A percentile compares a stretch with the other conserved stretches of the same genome.
phyloP scores from a whole-genome alignment of 208 protist genomes.

The Acanthamoeba culbertsoni region DNA sequence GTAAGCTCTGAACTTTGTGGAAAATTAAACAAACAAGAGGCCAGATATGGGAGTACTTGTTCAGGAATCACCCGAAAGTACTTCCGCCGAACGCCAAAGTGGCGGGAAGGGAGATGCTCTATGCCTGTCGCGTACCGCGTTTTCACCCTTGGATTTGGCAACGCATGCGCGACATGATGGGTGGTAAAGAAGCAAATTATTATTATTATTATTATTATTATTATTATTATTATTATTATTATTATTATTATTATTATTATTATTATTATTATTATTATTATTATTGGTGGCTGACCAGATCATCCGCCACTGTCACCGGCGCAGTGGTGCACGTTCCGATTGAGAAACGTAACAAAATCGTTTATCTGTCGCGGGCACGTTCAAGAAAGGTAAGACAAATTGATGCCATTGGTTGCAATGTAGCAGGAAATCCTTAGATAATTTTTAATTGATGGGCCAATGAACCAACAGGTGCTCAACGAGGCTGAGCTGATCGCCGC shows the following conservation, averaged over 20 bases:
- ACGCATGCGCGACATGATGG: not conserved
- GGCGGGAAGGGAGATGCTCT: not conserved
- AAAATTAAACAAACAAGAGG: not conserved
- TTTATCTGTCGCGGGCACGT: not conserved
- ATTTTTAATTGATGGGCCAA: no score
- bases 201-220: no score
- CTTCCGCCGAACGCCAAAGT: not conserved
- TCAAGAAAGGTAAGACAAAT: not conserved
- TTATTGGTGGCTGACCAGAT: no score
- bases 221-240: no score
- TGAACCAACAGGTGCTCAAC: not conserved
- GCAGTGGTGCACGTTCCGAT: not conserved
- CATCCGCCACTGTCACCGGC: no score
- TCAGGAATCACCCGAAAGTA: not conserved
- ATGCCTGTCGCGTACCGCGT: not conserved
- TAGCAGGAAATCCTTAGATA: no score
- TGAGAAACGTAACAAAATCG: not conserved
- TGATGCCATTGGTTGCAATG: no score
- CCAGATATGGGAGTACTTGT: not conserved
- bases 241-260: no score
- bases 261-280: no score
- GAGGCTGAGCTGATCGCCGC: not conserved
- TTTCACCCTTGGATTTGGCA: constrained; percentile 19
- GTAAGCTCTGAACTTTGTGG: no score
- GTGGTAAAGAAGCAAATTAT: not conserved